Evolutionary conservation across 202 grass and related monocot genomes (phyloP).

Genomic region (Schoenoplectus triqueter): DNA sequence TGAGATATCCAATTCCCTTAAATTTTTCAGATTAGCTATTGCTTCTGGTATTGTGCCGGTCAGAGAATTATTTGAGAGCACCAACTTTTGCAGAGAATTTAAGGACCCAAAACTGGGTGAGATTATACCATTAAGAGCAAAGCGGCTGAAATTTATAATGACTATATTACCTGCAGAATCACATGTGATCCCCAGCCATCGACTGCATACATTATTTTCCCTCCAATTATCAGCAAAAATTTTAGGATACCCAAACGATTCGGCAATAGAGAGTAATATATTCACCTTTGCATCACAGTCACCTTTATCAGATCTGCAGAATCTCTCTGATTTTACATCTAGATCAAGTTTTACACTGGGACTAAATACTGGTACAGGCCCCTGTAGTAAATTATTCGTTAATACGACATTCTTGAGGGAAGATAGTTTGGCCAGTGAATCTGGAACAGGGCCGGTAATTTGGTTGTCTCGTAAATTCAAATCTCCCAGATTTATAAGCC

Average conservation of each 20-base stretch:
- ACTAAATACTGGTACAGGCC: conserved; percentile 44
- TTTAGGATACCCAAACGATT: conserved; percentile 40
- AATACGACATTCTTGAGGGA: conserved; percentile 36
- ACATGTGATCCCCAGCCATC: conserved; percentile 45
- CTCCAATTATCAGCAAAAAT: conserved; percentile 44
- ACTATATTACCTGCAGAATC: conserved; percentile 30
- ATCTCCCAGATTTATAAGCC: conserved; percentile 20
- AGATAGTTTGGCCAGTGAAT: conserved; percentile 36
- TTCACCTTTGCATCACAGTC: conserved; percentile 36
- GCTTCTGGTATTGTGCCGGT: conserved; percentile 8
- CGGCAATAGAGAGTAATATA: conserved; percentile 40
- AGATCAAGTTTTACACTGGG: conserved; percentile 31
- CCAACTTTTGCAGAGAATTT: conserved; percentile 25
- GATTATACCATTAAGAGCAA: conserved; percentile 43
- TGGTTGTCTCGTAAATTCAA: conserved; percentile 50
- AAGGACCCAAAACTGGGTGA: conserved; percentile 43
- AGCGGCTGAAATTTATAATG: conserved; percentile 35
- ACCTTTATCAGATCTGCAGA: conserved; percentile 34
- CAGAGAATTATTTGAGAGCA: conserved; percentile 48
- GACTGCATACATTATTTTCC: conserved; percentile 41
- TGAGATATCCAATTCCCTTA: conserved; percentile 45
- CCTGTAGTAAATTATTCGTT: conserved; percentile 52
- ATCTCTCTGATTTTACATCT: conserved; percentile 33
- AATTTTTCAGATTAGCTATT: conserved; percentile 24
- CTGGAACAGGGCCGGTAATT: conserved; percentile 44